phyloP scores from a whole-genome alignment of 257 asterid genomes.

The Sherardia arvensis region DNA sequence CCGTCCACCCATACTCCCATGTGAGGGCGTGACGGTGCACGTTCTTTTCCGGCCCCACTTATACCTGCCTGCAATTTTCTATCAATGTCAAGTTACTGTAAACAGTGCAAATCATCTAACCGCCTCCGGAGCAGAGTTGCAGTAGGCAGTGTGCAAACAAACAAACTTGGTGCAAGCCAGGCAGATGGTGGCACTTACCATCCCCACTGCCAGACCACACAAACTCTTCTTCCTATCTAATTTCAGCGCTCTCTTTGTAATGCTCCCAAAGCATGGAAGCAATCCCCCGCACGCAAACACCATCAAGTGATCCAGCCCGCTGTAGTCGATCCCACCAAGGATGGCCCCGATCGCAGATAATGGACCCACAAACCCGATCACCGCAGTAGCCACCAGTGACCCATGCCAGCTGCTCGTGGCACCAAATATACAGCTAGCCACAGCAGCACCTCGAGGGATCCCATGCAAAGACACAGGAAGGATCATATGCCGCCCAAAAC shows the following conservation, averaged over 20 bases:
- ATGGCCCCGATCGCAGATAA: conserved; percentile 83
- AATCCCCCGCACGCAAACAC: conserved; percentile 87
- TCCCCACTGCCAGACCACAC: conserved; percentile 54
- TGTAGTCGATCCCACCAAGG: conserved; percentile 79
- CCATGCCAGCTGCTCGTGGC: conserved; percentile 93
- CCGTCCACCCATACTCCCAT: background rate
- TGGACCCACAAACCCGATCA: conserved; percentile 78
- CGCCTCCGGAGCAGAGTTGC: conserved; percentile 99
- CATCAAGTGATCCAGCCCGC: conserved; percentile 82
- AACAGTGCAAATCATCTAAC: conserved; percentile 90
- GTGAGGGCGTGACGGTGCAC: background rate
- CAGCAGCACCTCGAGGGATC: conserved; percentile 94
- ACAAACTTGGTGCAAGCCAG: conserved; percentile 73
- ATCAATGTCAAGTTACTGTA: too few species aligned
- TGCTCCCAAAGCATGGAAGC: conserved; percentile 75
- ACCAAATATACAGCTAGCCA: conserved; percentile 86
- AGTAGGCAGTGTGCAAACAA: conserved; percentile 89
- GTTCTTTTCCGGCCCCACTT: background rate
- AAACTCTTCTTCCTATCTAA: conserved; percentile 53
- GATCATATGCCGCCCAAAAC: conserved; percentile 91
- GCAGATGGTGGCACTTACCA: conserved; percentile 53
- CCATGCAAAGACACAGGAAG: conserved; percentile 95
- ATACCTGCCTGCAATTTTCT: too few species aligned
- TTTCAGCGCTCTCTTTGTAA: conserved; percentile 54
- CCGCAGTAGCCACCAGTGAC: conserved; percentile 66